A percentile compares a stretch with the other conserved stretches of the same genome.
Conservation (phyloP, 2,329 filamentous ascomycete species). For the Colletotrichum neosansevieriae region DNA sequence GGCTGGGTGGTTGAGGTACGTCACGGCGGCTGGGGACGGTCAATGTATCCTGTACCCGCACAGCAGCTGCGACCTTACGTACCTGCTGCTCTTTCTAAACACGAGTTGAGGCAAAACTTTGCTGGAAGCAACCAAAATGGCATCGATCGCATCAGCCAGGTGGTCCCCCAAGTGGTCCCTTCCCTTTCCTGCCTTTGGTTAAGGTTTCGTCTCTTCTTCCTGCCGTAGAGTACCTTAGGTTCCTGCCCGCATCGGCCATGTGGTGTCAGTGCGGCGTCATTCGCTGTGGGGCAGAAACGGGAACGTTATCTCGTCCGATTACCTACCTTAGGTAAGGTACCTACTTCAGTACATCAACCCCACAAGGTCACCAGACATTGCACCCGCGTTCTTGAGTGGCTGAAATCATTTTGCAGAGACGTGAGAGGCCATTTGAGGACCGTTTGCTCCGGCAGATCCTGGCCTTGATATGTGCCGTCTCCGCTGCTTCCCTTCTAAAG, state of each 20-base stretch:
- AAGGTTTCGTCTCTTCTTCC: no score
- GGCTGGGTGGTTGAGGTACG: conserved; percentile 1
- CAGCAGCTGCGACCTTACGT: no score
- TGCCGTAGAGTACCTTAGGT: not conserved
- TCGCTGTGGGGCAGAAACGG: conserved; percentile 10
- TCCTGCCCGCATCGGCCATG: conserved; percentile 4
- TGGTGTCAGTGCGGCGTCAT: conserved; percentile 38
- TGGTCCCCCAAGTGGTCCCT: not conserved
- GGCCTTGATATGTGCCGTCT: not conserved
- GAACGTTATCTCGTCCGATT: not conserved
- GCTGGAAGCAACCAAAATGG: conserved; percentile 4
- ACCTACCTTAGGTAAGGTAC: no score
- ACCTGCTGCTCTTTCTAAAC: not conserved
- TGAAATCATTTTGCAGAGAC: not conserved
- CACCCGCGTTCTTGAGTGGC: conserved; percentile 12
- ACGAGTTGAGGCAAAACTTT: conserved; percentile 11
- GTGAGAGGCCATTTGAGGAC: conserved; percentile 13
- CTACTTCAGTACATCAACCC: not conserved
- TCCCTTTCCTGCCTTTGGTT: not conserved
- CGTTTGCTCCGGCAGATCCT: conserved; percentile 30
- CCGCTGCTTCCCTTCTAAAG: conserved; percentile 19
- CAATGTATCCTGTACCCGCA: conserved; percentile 9
- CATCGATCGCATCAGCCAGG: conserved; percentile 25
- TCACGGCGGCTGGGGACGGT: not conserved
- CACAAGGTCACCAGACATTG: conserved; percentile 26